These are phyloP conservation scores for Candida easanensis DNA, from an alignment of 805 yeast species.

Conservation along the genomic window DNA sequence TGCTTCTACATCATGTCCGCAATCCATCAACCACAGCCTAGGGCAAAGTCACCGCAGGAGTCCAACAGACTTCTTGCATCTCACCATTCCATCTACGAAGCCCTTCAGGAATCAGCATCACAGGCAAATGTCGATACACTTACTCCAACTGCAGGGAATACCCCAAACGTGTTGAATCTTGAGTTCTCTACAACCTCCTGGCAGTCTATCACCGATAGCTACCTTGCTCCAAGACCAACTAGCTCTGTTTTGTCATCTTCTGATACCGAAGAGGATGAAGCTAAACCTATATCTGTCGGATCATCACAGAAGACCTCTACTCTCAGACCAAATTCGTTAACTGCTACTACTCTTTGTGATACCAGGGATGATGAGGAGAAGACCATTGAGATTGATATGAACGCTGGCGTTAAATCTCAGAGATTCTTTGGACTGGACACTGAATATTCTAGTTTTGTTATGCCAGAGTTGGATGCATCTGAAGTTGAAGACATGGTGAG, in stretches of 20 bases:
- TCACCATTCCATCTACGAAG: slow-evolving; percentile 26
- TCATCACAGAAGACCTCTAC: not conserved
- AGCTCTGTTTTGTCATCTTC: slow-evolving; percentile 29
- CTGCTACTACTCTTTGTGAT: not conserved
- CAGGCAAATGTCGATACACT: not conserved
- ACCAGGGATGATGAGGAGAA: slow-evolving; percentile 20
- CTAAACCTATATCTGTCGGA: not conserved
- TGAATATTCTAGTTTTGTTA: slow-evolving; percentile 15
- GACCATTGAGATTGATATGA: slow-evolving; percentile 26
- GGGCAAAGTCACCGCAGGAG: slow-evolving; percentile 9
- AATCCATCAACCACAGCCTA: slow-evolving; percentile 22
- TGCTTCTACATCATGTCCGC: slow-evolving; percentile 12
- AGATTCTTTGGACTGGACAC: slow-evolving; percentile 1
- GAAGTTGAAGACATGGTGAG: not conserved
- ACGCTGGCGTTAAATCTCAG: slow-evolving; percentile 13
- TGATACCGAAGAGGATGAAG: slow-evolving; percentile 28
- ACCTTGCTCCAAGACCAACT: slow-evolving; percentile 24
- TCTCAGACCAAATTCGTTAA: not conserved
- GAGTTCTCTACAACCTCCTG: slow-evolving; percentile 27
- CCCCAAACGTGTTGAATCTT: slow-evolving; percentile 5
- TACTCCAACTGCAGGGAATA: not conserved
- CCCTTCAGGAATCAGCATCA: slow-evolving; percentile 16
- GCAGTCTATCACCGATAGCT: slow-evolving; percentile 21
- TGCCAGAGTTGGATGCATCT: slow-evolving; percentile 17
- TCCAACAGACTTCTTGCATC: slow-evolving; percentile 22